Evolutionary conservation across 257 asterid genomes (phyloP).

Genomic region (Solanum sitiens): DNA sequence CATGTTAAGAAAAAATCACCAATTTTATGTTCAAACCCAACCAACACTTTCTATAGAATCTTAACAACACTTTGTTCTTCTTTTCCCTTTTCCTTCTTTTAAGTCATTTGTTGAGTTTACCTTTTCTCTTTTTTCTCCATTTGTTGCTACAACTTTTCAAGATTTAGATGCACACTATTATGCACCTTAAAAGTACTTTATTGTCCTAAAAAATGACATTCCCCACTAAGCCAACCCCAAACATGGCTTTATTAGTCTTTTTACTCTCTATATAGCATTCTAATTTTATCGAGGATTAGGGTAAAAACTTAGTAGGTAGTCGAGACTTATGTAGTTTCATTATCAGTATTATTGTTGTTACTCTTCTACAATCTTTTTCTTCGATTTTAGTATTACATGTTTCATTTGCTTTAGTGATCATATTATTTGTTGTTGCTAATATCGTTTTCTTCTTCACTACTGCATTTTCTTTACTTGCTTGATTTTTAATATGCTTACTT

Average conservation of each 20-base stretch:
- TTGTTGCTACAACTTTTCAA: not conserved
- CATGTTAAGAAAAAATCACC: not conserved
- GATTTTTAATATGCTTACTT: not conserved
- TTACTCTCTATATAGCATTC: not conserved
- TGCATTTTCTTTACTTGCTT: not conserved
- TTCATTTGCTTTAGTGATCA: not conserved
- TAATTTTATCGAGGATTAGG: not conserved
- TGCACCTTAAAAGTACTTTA: not conserved
- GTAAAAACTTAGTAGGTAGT: not conserved
- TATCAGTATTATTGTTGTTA: not conserved
- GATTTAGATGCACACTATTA: not conserved
- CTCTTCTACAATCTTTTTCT: not conserved
- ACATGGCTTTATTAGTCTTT: not conserved
- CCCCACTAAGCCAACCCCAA: not conserved
- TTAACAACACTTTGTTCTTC: not conserved
- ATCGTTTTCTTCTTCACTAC: not conserved
- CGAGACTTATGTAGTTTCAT: not conserved
- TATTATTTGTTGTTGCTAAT: not conserved
- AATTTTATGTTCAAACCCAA: not conserved
- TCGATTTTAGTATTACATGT: not conserved
- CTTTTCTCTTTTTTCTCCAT: not conserved
- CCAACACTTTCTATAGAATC: not conserved
- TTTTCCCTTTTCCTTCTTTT: not conserved
- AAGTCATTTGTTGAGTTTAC: not conserved
- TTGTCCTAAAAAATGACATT: not conserved